phyloP scores from a whole-genome alignment of 179 eudicot species.

The Nepenthes alata region DNA sequence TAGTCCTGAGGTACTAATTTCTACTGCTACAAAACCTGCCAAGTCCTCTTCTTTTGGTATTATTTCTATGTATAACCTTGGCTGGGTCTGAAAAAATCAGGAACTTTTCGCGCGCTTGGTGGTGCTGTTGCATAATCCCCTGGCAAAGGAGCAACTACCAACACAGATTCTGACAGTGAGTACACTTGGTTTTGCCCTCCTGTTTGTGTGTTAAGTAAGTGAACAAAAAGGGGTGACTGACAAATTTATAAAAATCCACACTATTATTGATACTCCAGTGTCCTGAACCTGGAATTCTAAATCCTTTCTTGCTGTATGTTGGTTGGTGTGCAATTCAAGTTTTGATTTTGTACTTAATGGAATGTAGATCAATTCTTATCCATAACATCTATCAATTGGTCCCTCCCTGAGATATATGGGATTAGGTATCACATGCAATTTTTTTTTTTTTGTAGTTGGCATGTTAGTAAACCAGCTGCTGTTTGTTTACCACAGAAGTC shows the following conservation, averaged over 20 bases:
- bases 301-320: background rate
- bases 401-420: too few species aligned
- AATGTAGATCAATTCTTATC: too few species aligned
- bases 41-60: background rate
- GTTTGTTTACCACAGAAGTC: too few species aligned
- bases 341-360: too few species aligned
- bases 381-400: too few species aligned
- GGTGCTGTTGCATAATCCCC: constrained; percentile 89
- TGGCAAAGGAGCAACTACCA: constrained; percentile 82
- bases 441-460: too few species aligned
- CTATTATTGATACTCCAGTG: background rate
- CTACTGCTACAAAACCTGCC: background rate
- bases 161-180: constrained; percentile 80
- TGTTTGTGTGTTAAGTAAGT: too few species aligned
- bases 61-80: background rate
- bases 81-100: constrained; percentile 22
- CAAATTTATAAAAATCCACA: too few species aligned
- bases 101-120: constrained; percentile 90
- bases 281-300: background rate
- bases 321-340: background rate
- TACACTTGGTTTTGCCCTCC: background rate
- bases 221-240: too few species aligned
- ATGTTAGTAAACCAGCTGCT: too few species aligned
- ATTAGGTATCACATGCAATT: too few species aligned
- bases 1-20: constrained; percentile 57